These are phyloP conservation scores for Colletotrichum sp. DNA, from an alignment of 2,329 filamentous ascomycete species.

Conservation along the genomic window DNA sequence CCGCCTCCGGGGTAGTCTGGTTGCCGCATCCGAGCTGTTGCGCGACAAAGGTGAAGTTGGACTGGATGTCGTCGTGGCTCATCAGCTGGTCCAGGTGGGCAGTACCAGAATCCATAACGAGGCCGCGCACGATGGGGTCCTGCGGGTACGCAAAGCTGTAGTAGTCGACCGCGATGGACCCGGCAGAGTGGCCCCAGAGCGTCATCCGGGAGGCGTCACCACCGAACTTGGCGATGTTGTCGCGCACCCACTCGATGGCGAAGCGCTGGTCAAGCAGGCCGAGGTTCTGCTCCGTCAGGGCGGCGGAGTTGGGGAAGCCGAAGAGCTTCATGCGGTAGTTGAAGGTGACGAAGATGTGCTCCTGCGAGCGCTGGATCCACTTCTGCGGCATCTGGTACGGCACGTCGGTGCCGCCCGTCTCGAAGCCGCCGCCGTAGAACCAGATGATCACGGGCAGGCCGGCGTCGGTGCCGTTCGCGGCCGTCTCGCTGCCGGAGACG, in stretches of 20 bases:
- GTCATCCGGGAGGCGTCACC: conserved; percentile 51
- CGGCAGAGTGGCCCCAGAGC: conserved; percentile 54
- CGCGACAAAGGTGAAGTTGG: conserved; percentile 45
- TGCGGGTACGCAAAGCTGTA: conserved; percentile 45
- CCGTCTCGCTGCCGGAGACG: neutral
- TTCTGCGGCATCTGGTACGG: conserved; percentile 30
- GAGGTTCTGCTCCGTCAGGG: conserved; percentile 42
- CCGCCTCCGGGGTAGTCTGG: conserved; percentile 31
- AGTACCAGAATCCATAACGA: conserved; percentile 43
- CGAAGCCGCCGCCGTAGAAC: conserved; percentile 32
- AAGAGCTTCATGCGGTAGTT: conserved; percentile 36
- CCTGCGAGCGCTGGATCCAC: conserved; percentile 32
- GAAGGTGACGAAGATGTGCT: conserved; percentile 33
- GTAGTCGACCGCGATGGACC: conserved; percentile 40
- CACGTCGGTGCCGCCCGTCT: conserved; percentile 28
- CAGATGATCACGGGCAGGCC: conserved; percentile 23
- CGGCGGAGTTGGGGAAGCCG: conserved; percentile 34
- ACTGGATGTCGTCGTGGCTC: conserved; percentile 34
- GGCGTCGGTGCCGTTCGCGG: neutral
- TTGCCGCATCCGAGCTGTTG: conserved; percentile 39
- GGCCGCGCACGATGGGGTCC: conserved; percentile 44
- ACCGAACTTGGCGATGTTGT: conserved; percentile 56
- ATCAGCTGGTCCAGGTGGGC: conserved; percentile 31
- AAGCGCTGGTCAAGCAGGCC: conserved; percentile 59
- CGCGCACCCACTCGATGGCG: conserved; percentile 55